Base-by-base conservation (phyloP, 805 yeast species). In the Zygoascus biomembranicola region DNA sequence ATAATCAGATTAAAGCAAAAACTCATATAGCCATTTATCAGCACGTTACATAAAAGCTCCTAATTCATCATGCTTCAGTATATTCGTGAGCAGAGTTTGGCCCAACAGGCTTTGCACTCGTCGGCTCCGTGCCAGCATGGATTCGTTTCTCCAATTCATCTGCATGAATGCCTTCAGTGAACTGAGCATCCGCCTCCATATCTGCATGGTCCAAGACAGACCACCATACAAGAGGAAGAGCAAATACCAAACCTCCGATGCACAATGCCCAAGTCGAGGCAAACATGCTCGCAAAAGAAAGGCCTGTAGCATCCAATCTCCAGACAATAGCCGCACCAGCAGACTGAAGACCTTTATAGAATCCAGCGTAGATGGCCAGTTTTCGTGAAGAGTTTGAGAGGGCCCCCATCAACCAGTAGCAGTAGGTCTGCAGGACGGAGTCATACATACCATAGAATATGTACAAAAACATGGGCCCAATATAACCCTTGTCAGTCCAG, bases 241-340 rank as follows among this genome's bases (percentile, higher is more conserved):
- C 81, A 58, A 80, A 57, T 5, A 80, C 14, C 55, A 81, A 68
- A 28, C 82, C 68, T 9, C 74, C 83, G 41, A 66, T 70, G 35
- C 72, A 67, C 57, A 81, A 67, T 9, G 69, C 84, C 84, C 84
- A 80, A 14, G 77, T 71, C 8, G 77, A 67, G 13, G 68, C 78
- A 63, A 78, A 79, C 64, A 78, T 62, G 41, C 62, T 61, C 61
- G 69, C 68, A 63, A 73, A 81, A 23, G 62, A 55, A n/a, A 56
- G 48, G 11, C 61, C 66, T 37, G 69, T 55, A 32, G 79, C 75
- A 61, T 80, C 84, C 57, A 79, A 66, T 59, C 81, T 69, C 85
- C 85, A 81, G 13, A 75, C 77, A 47, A 82, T 71, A 23, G 81
- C 85, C 14, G 82, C 80, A 63, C 83, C 84, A 8, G 84, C 85